Conservation (phyloP, 768 basidiomycete species). For the Strobilomyces confusus region DNA sequence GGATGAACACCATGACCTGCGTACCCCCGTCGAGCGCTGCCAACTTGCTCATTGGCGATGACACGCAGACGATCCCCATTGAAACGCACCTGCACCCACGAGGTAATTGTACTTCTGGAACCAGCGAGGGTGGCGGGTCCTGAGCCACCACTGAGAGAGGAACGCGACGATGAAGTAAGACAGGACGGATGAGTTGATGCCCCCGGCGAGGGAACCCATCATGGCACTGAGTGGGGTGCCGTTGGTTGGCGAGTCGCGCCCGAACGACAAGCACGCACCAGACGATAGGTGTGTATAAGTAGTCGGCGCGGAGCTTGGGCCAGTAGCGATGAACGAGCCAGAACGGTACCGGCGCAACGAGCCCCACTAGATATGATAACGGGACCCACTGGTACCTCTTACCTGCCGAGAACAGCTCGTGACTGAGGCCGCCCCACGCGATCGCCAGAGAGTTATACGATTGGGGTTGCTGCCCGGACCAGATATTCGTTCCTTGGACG, state of each 20-base stretch:
- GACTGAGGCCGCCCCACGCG: slow-evolving; percentile 37
- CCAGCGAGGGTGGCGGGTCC: slow-evolving; percentile 34
- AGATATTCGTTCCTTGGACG: slow-evolving; percentile 46
- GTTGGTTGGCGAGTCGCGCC: background rate
- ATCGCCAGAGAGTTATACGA: slow-evolving; percentile 33
- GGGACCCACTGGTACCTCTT: slow-evolving; percentile 39
- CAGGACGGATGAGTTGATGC: slow-evolving; percentile 26
- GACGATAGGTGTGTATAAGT: slow-evolving; percentile 29
- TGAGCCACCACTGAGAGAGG: slow-evolving; percentile 35
- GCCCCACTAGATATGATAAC: slow-evolving; percentile 32
- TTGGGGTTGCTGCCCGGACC: slow-evolving; percentile 31
- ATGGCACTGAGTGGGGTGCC: slow-evolving; percentile 4
- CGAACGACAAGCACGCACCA: slow-evolving; percentile 16
- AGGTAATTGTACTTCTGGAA: slow-evolving; percentile 37
- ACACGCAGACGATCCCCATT: background rate
- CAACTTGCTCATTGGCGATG: background rate
- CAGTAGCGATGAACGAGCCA: slow-evolving; percentile 36
- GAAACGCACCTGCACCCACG: slow-evolving; percentile 36
- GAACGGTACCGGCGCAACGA: slow-evolving; percentile 38
- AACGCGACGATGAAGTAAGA: slow-evolving; percentile 23
- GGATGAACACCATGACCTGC: background rate
- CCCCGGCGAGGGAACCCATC: slow-evolving; percentile 16
- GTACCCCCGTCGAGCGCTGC: background rate
- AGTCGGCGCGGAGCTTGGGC: slow-evolving; percentile 29
- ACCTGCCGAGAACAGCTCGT: slow-evolving; percentile 31